Evolutionary conservation across 176 grass and related monocot genomes (phyloP).

Genomic region (Leersia perrieri): DNA sequence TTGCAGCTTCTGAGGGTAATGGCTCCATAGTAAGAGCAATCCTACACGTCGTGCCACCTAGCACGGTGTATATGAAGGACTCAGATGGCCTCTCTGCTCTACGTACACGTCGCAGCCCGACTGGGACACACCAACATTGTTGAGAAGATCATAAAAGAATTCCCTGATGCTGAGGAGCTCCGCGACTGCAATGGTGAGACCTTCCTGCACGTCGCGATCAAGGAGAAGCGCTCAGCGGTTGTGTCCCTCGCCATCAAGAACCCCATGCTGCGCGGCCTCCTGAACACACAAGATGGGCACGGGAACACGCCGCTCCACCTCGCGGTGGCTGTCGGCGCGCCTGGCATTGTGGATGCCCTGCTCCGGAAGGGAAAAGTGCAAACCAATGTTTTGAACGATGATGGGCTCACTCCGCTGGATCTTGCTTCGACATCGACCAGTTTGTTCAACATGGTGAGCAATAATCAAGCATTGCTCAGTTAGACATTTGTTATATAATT

Average conservation of each 20-base stretch:
- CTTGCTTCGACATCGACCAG: background rate
- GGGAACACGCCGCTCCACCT: conserved; percentile 37
- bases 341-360: background rate
- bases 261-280: background rate
- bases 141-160: background rate
- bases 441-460: background rate
- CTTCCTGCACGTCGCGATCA: conserved; percentile 25
- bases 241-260: background rate
- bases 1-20: conserved; percentile 11
- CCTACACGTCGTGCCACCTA: background rate
- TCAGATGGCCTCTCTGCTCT: background rate
- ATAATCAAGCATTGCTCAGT: background rate
- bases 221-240: background rate
- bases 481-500: no score
- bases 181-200: background rate
- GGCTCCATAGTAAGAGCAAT: background rate
- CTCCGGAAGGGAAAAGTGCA: background rate
- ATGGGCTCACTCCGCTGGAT: background rate
- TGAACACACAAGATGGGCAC: background rate
- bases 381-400: background rate
- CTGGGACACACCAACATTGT: conserved; percentile 12
- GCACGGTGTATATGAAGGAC: background rate
- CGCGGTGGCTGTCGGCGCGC: background rate
- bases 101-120: conserved; percentile 22
- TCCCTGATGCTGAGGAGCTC: background rate